Conservation (phyloP, 1,284 basidiomycete genomes). For the Paramarasmius palmivorus region DNA sequence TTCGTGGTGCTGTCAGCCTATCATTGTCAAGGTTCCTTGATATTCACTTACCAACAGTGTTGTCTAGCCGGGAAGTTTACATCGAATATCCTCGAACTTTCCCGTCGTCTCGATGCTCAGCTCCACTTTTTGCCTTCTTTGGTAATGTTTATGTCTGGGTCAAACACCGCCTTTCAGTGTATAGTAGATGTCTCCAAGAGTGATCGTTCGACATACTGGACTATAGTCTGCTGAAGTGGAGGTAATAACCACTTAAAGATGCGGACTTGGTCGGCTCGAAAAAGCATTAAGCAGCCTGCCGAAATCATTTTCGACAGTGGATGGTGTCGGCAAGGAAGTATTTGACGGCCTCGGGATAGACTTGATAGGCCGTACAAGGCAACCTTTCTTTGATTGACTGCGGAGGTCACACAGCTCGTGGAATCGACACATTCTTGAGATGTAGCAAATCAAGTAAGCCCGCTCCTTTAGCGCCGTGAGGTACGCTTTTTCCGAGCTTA, state of each 20-base stretch:
- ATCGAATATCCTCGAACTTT: too few species aligned
- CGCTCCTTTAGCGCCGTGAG: conserved; percentile 91
- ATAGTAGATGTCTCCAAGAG: too few species aligned
- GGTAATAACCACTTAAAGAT: conserved; percentile 73
- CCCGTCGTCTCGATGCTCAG: too few species aligned
- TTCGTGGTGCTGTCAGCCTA: too few species aligned
- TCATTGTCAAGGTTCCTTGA: too few species aligned
- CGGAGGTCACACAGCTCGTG: conserved; percentile 94
- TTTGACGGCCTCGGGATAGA: conserved; percentile 57
- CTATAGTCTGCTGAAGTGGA: conserved; percentile 52
- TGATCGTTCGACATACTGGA: too few species aligned
- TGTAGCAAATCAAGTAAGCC: conserved; percentile 90
- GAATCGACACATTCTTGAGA: conserved; percentile 77
- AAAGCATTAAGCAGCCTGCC: conserved; percentile 46
- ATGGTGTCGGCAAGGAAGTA: conserved; percentile 32
- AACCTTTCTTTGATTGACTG: conserved; percentile 65
- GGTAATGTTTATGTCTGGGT: too few species aligned
- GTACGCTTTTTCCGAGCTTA: conserved; percentile 88
- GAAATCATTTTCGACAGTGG: conserved; percentile 44
- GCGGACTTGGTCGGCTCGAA: conserved; percentile 71
- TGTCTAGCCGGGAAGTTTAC: too few species aligned
- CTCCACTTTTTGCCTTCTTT: too few species aligned
- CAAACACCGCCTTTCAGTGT: too few species aligned
- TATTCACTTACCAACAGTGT: too few species aligned
- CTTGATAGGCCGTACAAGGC: conserved; percentile 65